Conservation (phyloP, 192 early-diverging fungal genomes). For the Dissophora ornata region DNA sequence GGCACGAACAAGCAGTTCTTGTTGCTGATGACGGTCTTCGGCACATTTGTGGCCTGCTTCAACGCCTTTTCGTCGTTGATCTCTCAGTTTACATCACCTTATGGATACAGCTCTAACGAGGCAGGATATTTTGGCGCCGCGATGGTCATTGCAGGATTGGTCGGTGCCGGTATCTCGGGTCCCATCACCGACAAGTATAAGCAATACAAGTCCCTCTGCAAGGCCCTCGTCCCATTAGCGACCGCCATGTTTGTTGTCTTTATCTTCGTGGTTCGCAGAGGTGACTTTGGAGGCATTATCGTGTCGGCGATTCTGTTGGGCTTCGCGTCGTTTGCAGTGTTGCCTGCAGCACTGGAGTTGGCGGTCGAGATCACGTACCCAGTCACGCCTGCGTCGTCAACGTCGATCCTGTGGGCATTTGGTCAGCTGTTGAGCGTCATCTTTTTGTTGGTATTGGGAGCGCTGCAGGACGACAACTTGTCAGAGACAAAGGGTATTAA, state of each 20-base stretch:
- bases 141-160: slow-evolving; percentile 63
- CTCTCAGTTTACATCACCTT: slow-evolving; percentile 55
- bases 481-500: slow-evolving; percentile 18
- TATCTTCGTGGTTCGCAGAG: slow-evolving; percentile 40
- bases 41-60: slow-evolving; percentile 45
- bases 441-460: slow-evolving; percentile 15
- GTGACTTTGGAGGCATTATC: slow-evolving; percentile 12
- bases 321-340: slow-evolving; percentile 15
- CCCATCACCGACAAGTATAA: slow-evolving; percentile 63
- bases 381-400: slow-evolving; percentile 25
- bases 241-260: slow-evolving; percentile 43
- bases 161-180: slow-evolving; percentile 58
- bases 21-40: slow-evolving; percentile 20
- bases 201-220: slow-evolving; percentile 57
- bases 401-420: slow-evolving; percentile 29
- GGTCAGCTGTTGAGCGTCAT: slow-evolving; percentile 20
- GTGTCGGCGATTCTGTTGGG: slow-evolving; percentile 17
- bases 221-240: slow-evolving; percentile 49
- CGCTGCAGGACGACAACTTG: slow-evolving; percentile 8
- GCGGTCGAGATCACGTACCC: slow-evolving; percentile 41
- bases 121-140: slow-evolving; percentile 64
- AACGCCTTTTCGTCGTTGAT: slow-evolving; percentile 51
- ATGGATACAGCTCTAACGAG: slow-evolving; percentile 51
- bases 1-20: slow-evolving; percentile 22
- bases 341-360: slow-evolving; percentile 26